These are phyloP conservation scores for Skeletonema tropicum DNA, from an alignment of 108 stramenopile genomes.

Conservation along the genomic window DNA sequence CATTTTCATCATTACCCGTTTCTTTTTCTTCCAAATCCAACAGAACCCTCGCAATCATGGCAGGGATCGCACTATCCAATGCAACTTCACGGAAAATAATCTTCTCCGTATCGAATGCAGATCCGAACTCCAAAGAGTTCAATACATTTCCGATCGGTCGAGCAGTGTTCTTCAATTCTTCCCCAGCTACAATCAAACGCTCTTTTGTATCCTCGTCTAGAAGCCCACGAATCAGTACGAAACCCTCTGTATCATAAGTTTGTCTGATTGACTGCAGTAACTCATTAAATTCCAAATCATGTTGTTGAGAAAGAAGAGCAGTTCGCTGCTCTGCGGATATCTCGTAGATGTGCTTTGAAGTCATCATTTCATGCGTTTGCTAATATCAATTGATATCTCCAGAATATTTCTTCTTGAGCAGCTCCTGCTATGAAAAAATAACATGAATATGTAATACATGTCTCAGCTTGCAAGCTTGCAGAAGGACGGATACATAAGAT, in stretches of 20 bases:
- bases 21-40: constrained; percentile 11
- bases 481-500: too few species aligned
- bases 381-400: too few species aligned
- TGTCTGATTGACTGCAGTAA: constrained; percentile 1
- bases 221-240: constrained; percentile 13
- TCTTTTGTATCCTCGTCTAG: constrained; percentile 5
- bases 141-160: constrained; percentile 2
- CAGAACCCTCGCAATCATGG: constrained; percentile 9
- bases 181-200: not conserved
- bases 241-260: constrained; percentile 2
- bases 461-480: too few species aligned
- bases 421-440: too few species aligned
- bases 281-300: not conserved
- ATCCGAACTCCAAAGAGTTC: constrained; percentile 16
- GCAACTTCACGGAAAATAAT: constrained; percentile 11
- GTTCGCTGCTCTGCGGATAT: constrained; percentile 4
- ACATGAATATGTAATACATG: too few species aligned
- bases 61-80: constrained; percentile 18
- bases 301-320: not conserved
- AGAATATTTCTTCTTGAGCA: too few species aligned
- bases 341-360: constrained; percentile 3
- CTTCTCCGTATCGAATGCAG: constrained; percentile 8
- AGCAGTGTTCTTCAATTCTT: not conserved
- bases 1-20: too few species aligned
- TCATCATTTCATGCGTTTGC: not conserved